phyloP scores from a whole-genome alignment of 2,329 filamentous ascomycete species.

The Aureobasidium sp. region DNA sequence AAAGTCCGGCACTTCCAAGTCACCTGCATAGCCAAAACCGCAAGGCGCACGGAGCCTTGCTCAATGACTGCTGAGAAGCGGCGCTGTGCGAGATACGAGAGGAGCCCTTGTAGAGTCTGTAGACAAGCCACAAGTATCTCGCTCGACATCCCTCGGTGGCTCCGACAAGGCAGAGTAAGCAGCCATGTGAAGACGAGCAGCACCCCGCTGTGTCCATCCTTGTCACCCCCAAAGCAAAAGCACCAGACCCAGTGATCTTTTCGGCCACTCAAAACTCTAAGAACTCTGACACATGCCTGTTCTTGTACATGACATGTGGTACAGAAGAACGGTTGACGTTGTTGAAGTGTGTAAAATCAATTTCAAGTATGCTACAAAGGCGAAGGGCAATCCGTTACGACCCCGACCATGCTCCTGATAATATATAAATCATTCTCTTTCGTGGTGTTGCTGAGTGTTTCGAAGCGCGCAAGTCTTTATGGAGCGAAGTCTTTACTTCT shows the following conservation, averaged over 20 bases:
- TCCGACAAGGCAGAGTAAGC: background rate
- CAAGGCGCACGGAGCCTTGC: background rate
- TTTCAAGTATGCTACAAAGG: constrained; percentile 12
- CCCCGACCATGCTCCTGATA: background rate
- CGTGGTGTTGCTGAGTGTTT: background rate
- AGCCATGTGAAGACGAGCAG: background rate
- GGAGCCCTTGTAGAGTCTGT: background rate
- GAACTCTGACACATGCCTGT: background rate
- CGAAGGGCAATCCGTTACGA: constrained; percentile 1
- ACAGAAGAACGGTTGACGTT: background rate
- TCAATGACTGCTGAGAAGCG: background rate
- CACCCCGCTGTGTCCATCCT: background rate
- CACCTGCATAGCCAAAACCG: background rate
- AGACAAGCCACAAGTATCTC: background rate
- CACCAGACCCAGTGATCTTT: background rate
- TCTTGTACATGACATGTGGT: background rate
- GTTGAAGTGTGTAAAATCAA: background rate
- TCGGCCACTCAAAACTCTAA: background rate
- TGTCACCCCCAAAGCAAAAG: background rate
- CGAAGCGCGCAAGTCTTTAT: background rate
- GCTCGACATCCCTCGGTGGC: background rate
- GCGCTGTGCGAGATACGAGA: background rate
- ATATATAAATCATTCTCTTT: constrained; percentile 11
- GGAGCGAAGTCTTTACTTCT: background rate
- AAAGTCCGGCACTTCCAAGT: background rate